Base-by-base conservation (phyloP, 2,329 filamentous ascomycete species). In the Ceratocystis alfenasii region DNA sequence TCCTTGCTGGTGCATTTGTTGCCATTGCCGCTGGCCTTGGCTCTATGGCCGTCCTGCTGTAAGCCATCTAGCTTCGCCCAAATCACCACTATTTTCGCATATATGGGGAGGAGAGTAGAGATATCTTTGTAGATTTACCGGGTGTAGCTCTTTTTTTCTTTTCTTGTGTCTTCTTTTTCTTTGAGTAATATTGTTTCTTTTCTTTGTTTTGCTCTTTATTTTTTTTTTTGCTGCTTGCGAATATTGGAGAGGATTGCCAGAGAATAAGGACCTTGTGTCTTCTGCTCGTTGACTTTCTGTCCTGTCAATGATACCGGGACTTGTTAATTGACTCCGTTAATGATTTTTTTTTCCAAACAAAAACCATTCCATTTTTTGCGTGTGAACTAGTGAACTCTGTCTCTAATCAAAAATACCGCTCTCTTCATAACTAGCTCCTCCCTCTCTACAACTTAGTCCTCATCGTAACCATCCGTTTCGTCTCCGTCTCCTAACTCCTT, bases 401-500 rank as follows among this genome's bases (percentile, higher is more conserved):
- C 36, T 41, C 36, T 41, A 41, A 15, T 64, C n/a, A 17, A 15
- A 55, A 46, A 64, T 25, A 59, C 6, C 64, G 20, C 70, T 70
- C 5, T 72, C 28, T n/a, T 5, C 36, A 20, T n/a, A 20, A 22
- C 6, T 41, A 63, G 15, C 10, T 7, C 48, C 33, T 25, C 33
- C 33, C 10, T 12, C 10, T 12, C 33, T 12, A 4, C 36, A 0
- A 15, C 36, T 41, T 59, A 62, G 17, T 66, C 64, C 53, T 65
- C 60, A 25, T 67, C 66, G 28, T 65, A 67, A 6, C 59, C 63
- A 12, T 67, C 63, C 20, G 36, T 62, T n/a, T 65, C 33, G 10
- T 65, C 46, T 15, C 28, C 55, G 1, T 28, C 57, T 5, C 8
- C 44, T 12, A 67, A 17, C 12, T 41, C 22, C 41, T 86, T 86